phyloP scores from a whole-genome alignment of 352 stramenopile species.

The Phytophthora cryptogea region DNA sequence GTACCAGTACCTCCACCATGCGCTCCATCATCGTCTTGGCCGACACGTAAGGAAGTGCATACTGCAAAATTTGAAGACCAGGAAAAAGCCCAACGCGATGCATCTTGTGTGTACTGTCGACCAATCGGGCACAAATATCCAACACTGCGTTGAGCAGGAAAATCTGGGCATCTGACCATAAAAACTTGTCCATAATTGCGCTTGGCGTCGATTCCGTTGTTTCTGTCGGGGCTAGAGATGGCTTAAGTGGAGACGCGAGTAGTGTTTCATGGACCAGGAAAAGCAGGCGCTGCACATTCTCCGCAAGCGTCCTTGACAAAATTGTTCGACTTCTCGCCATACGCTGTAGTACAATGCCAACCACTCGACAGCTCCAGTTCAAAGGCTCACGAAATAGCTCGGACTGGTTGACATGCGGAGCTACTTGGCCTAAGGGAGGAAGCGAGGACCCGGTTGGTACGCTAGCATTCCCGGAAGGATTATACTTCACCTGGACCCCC shows the following conservation, averaged over 20 bases:
- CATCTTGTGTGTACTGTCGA: slow-evolving; percentile 80
- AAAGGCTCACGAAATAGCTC: slow-evolving; percentile 53
- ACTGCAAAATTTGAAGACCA: slow-evolving; percentile 71
- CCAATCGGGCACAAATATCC: slow-evolving; percentile 71
- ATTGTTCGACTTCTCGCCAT: slow-evolving; percentile 81
- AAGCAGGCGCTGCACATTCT: slow-evolving; percentile 82
- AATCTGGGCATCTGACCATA: slow-evolving; percentile 67
- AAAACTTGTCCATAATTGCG: slow-evolving; percentile 22
- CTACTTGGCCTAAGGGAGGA: slow-evolving; percentile 31
- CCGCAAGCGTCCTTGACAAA: slow-evolving; percentile 65
- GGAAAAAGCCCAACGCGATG: slow-evolving; percentile 73
- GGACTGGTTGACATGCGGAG: slow-evolving; percentile 26
- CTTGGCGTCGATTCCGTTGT: slow-evolving; percentile 1
- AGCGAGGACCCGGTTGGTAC: slow-evolving; percentile 21
- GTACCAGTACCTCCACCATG: slow-evolving; percentile 59
- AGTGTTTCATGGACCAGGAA: slow-evolving; percentile 73
- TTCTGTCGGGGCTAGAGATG: neutral
- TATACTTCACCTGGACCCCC: slow-evolving; percentile 69
- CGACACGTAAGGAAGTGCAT: slow-evolving; percentile 48
- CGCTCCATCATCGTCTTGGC: slow-evolving; percentile 53
- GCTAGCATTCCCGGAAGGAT: slow-evolving; percentile 1
- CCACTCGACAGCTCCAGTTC: slow-evolving; percentile 68
- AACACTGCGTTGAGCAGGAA: slow-evolving; percentile 76
- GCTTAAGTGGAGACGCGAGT: slow-evolving; percentile 38
- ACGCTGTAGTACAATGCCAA: slow-evolving; percentile 75